These are phyloP conservation scores for Decorospora gaudefroyi DNA, from an alignment of 2,329 filamentous ascomycete species.

Conservation along the genomic window DNA sequence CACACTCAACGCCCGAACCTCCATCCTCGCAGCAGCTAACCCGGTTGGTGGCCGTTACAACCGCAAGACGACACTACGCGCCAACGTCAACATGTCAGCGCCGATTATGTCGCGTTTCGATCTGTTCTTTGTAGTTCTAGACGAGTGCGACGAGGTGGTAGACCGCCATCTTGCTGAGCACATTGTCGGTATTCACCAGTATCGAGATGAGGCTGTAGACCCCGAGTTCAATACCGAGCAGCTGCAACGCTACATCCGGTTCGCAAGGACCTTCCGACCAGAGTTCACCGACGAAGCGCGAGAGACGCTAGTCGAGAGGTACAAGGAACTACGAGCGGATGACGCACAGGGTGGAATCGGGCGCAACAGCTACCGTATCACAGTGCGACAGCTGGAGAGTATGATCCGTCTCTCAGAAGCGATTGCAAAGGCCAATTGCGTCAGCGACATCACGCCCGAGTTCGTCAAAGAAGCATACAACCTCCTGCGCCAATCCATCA, in stretches of 20 bases:
- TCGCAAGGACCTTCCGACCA: conserved; percentile 90
- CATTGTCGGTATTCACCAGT: conserved; percentile 91
- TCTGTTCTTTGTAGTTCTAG: conserved; percentile 95
- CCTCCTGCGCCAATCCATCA: conserved; percentile 89
- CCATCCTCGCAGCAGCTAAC: conserved; percentile 94
- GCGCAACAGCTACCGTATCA: conserved; percentile 95
- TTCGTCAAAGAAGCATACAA: conserved; percentile 94
- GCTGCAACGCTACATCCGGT: conserved; percentile 94
- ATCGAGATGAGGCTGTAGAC: conserved; percentile 86
- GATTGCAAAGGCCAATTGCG: conserved; percentile 97
- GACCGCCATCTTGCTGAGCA: conserved; percentile 92
- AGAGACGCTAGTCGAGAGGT: conserved; percentile 81
- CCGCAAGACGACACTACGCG: conserved; percentile 87
- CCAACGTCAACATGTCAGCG: conserved; percentile 98
- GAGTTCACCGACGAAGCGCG: conserved; percentile 89
- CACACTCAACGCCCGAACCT: conserved; percentile 92
- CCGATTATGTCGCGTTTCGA: conserved; percentile 99
- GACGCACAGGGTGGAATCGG: conserved; percentile 94
- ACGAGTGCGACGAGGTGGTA: conserved; percentile 91
- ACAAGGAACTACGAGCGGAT: conserved; percentile 92
- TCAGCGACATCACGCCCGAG: conserved; percentile 79
- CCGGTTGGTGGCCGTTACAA: conserved; percentile 97
- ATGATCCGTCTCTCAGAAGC: conserved; percentile 95
- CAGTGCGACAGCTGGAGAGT: conserved; percentile 91
- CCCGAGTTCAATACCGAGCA: conserved; percentile 97